Base-by-base conservation (phyloP, 2,329 filamentous ascomycete species). In the Sordariomycetes sp. region DNA sequence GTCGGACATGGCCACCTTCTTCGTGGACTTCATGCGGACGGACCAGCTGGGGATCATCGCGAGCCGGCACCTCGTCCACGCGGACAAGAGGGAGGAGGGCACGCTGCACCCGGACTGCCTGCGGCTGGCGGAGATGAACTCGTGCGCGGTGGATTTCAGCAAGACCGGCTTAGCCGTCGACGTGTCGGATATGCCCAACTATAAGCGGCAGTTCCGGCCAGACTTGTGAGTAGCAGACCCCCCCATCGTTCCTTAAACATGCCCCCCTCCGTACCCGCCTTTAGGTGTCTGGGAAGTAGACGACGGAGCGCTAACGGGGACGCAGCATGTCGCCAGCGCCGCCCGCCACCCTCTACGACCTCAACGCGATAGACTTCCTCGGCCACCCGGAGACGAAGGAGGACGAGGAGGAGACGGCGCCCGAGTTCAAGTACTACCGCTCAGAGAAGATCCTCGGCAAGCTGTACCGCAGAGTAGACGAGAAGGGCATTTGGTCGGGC, bases 1-100 rank as follows among this genome's bases (percentile, higher is more conserved):
- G 1, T 68, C 79, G 0, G 89, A 95, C 63, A 94, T 96, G 73
- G 84, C 83, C 0, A 75, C 87, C 12, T 94, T 93, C 70, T 94
- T 96, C 62, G 77, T 95, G n/a, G 75, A 84, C 18, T 90, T 90
- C 61, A 89, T 90, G 83, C 76, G 79, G 60, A 82, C 79, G 0
- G 85, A 89, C 63, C 76, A 83, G 20, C 69, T 89, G 1, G 86
- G 85, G 0, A 67, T 85, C 52, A 88, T 90, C 62, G 84, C 86
- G 0, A 83, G 71, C 0, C 71, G 78, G 2, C 87, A 90, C 64
- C 76, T 84, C 62, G 77, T 87, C 1, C 65, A 88, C 18, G 83
- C 87, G 0, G 88, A 90, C 65, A 76, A 82, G 59, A 68, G 70
- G 25, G 43, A 63, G 0, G 28, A 64, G 0, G 87, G 87, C 0